Evolutionary conservation across 2,329 filamentous ascomycete genomes (phyloP), one percentile per base, ranked within the genome.

Genomic region (Fusarium brevicatenulatum): DNA sequence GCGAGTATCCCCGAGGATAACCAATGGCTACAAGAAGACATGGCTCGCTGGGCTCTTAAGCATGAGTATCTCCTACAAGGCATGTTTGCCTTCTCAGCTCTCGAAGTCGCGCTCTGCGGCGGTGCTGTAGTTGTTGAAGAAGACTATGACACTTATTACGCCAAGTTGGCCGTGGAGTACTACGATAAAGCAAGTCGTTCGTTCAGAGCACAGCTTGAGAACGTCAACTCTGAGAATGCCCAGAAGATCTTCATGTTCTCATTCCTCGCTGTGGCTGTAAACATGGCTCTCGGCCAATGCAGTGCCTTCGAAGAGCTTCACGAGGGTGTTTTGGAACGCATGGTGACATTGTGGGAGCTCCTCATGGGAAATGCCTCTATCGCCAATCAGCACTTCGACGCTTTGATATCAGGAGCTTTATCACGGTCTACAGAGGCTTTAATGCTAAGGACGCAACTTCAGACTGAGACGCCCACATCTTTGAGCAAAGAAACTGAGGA

Each of bases 11-110:
- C 82, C 0, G 78, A 82, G 21, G 82, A 83, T 50, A 61, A 71
- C 21, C 69, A 78, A 10, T 81, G 83, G 62, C 78, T 85, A 19
- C 81, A 81, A 32, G 63, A 69, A 0, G 62, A 80, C 12, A 63
- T 85, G 34, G 79, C 82, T 11, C 77, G 80, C 7, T 75, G 79
- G 67, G 80, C 79, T 0, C 77, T 85, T n/a, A 76, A 79, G n/a
- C 76, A 83, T 40, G 78, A 81, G 36, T 85, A 81, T 60, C 75
- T 85, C 49, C 70, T 85, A 5, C 77, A 84, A 39, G 81, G 82
- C 59, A 77, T 84, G 40, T 71, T 77, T 52, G 68, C 72, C n/a
- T 67, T 77, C 16, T 65, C 74, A 0, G 74, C 76, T 4, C 68
- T 77, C 4, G 74, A 77, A 16, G 53, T 77, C 12, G 76, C 69